These are phyloP conservation scores for Ceraceosorus bombacis DNA, from an alignment of 1,284 basidiomycete species.

Conservation along the genomic window DNA sequence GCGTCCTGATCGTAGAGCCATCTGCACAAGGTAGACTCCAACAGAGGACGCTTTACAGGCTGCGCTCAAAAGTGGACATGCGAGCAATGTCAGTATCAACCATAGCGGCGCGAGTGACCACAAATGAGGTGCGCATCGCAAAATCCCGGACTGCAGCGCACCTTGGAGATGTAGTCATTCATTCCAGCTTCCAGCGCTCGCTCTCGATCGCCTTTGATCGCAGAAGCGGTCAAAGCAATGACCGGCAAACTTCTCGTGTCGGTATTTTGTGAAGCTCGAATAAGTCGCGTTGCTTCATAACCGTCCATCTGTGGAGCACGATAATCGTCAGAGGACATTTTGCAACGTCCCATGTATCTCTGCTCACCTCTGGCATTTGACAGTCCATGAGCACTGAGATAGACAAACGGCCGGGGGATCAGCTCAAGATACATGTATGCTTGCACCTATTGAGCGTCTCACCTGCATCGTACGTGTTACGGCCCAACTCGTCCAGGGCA, in stretches of 20 bases:
- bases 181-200: constrained; percentile 39
- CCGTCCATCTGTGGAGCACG: constrained; percentile 27
- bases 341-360: constrained; percentile 8
- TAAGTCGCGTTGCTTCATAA: constrained; percentile 35
- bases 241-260: constrained; percentile 36
- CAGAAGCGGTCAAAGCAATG: constrained; percentile 42
- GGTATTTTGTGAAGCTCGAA: constrained; percentile 31
- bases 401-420: background rate
- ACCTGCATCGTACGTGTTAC: constrained; percentile 36
- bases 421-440: background rate
- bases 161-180: constrained; percentile 41
- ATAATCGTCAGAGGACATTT: constrained; percentile 22
- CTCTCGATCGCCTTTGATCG: constrained; percentile 42
- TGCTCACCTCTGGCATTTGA: constrained; percentile 7
- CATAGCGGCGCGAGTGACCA: too few species aligned
- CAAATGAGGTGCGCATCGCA: too few species aligned
- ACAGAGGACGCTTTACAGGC: constrained; percentile 37
- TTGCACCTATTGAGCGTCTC: background rate
- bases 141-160: too few species aligned
- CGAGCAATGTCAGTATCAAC: too few species aligned
- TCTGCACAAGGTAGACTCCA: constrained; percentile 35
- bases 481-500: constrained; percentile 31
- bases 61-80: too few species aligned
- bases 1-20: constrained; percentile 40
- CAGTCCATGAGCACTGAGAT: background rate